phyloP scores from a whole-genome alignment of 345 rosid genomes.

The Combretum micranthum region DNA sequence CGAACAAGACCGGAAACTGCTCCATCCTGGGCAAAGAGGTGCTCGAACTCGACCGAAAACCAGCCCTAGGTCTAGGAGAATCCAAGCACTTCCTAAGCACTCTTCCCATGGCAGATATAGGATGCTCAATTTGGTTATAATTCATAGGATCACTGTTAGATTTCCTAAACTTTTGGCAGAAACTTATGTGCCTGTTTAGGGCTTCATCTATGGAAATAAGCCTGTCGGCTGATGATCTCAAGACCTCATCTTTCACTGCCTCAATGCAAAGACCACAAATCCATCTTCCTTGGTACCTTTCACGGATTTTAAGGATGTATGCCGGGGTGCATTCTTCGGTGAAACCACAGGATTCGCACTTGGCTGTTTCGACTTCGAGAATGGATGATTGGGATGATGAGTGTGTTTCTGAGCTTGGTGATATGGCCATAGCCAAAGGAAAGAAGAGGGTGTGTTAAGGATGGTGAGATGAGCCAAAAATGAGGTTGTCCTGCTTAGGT shows the following conservation, averaged over 20 bases:
- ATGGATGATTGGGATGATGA: slow-evolving; percentile 7
- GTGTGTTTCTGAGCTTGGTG: slow-evolving; percentile 17
- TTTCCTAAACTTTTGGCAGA: slow-evolving; percentile 29
- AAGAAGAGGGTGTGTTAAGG: too few relatives aligned
- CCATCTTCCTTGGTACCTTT: slow-evolving; percentile 43
- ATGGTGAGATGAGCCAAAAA: too few relatives aligned
- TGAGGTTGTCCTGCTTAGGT: too few relatives aligned
- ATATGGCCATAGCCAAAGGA: too few relatives aligned
- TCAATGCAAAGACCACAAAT: slow-evolving; percentile 48
- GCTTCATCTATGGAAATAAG: slow-evolving; percentile 46
- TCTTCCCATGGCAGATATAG: slow-evolving; percentile 47
- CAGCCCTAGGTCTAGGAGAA: slow-evolving; percentile 18
- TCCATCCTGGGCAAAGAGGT: slow-evolving; percentile 22
- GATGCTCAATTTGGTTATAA: slow-evolving; percentile 35
- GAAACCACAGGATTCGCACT: slow-evolving; percentile 45
- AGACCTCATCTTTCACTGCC: slow-evolving; percentile 44
- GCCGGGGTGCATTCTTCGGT: slow-evolving; percentile 46
- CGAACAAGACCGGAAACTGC: too few relatives aligned
- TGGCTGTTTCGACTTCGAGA: slow-evolving; percentile 31
- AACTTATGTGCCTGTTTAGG: slow-evolving; percentile 28
- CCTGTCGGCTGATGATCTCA: slow-evolving; percentile 32
- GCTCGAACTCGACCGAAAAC: slow-evolving; percentile 29
- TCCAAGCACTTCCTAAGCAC: slow-evolving; percentile 53
- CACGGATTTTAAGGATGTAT: slow-evolving; percentile 36
- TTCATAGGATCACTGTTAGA: slow-evolving; percentile 7